Evolutionary conservation across 1,284 basidiomycete species (phyloP).

Genomic region (Austroboletus niveus): DNA sequence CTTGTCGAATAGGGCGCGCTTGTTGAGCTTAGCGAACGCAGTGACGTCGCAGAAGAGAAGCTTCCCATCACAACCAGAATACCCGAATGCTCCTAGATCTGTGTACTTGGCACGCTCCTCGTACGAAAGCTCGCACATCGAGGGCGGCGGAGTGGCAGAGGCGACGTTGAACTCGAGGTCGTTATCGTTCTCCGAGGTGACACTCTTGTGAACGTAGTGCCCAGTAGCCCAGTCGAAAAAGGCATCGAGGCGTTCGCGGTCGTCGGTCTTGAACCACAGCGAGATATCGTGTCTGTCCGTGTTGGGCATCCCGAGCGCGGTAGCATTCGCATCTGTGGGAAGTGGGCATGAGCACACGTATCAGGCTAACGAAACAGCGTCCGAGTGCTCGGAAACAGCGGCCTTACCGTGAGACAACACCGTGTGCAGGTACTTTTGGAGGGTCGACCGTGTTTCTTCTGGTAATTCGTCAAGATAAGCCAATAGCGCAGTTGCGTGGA

Average conservation of each 20-base stretch:
- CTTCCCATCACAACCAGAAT: conserved; percentile 9
- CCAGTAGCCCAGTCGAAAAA: conserved; percentile 16
- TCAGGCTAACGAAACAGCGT: background rate
- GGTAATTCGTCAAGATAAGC: conserved; percentile 22
- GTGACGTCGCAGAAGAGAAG: conserved; percentile 10
- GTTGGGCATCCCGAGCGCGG: conserved; percentile 5
- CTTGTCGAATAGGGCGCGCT: conserved; percentile 25
- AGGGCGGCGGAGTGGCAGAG: conserved; percentile 3
- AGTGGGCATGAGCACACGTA: background rate
- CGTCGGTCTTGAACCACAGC: conserved; percentile 4
- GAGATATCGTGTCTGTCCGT: background rate
- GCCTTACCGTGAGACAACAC: conserved; percentile 23
- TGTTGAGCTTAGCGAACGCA: conserved; percentile 5
- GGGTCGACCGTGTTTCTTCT: conserved; percentile 3
- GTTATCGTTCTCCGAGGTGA: conserved; percentile 16
- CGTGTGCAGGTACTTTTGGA: conserved; percentile 26
- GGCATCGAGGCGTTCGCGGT: conserved; percentile 11
- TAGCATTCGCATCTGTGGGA: conserved; percentile 8
- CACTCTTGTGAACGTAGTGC: conserved; percentile 19
- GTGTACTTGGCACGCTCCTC: conserved; percentile 18
- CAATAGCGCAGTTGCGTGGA: conserved; percentile 11
- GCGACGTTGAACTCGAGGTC: conserved; percentile 21
- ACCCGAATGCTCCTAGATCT: conserved; percentile 2
- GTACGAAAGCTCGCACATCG: conserved; percentile 18
- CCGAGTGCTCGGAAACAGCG: background rate